Percentiles rank a stretch among this genome's conserved stretches.
Conservation (phyloP, 441 rosid species). For the Gossypium schwendimanii region DNA sequence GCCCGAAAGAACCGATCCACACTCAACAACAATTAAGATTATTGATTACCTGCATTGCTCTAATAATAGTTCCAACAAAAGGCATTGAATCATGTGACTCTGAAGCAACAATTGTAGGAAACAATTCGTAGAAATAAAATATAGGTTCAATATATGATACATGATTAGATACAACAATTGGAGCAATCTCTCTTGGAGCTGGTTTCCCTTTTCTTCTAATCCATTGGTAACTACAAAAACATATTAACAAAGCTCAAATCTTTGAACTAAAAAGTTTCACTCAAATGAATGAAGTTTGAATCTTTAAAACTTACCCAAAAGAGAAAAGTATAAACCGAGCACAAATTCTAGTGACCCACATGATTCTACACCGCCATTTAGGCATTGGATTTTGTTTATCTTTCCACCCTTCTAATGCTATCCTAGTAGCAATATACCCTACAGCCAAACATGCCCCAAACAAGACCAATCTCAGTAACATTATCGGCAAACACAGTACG, state of each 20-base stretch:
- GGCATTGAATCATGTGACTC: constrained; percentile 93
- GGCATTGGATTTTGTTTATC: constrained; percentile 86
- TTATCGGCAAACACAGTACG: constrained; percentile 63
- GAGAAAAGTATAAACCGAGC: constrained; percentile 78
- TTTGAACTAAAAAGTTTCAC: background rate
- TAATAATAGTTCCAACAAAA: constrained; percentile 89
- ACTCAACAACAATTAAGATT: background rate
- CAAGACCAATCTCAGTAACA: constrained; percentile 43
- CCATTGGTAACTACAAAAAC: constrained; percentile 81
- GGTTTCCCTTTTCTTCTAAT: constrained; percentile 84
- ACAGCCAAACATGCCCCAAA: constrained; percentile 54
- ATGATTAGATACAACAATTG: constrained; percentile 88
- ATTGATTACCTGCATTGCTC: constrained; percentile 85
- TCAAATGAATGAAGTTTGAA: background rate
- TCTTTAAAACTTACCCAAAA: constrained; percentile 52
- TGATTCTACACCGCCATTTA: constrained; percentile 66
- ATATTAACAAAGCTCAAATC: too few relatives aligned
- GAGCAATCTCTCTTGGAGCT: constrained; percentile 79
- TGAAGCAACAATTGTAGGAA: constrained; percentile 86
- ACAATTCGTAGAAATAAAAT: constrained; percentile 83
- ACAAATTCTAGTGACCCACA: constrained; percentile 80
- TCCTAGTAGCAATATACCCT: constrained; percentile 63
- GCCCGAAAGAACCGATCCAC: too few relatives aligned
- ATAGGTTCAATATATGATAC: constrained; percentile 89
- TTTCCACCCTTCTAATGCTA: constrained; percentile 76